Conservation (phyloP, 2,329 filamentous ascomycete genomes). For the Coleophoma crateriformis region DNA sequence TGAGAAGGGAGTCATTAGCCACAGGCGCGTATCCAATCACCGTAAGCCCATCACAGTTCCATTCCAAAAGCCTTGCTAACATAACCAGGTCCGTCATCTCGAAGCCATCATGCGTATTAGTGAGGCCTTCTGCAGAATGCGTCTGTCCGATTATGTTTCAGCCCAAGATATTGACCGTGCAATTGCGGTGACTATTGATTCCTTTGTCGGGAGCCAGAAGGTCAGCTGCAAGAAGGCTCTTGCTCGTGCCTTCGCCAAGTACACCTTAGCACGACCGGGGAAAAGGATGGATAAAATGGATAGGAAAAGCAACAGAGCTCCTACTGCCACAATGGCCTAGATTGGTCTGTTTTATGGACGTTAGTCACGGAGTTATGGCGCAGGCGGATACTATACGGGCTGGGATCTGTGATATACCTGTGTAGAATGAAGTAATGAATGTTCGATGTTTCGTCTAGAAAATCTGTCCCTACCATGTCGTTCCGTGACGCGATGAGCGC, state of each 20-base stretch:
- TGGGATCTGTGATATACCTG: too few species aligned
- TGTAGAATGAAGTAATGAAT: too few species aligned
- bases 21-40: conserved; percentile 98
- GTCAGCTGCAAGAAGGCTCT: conserved; percentile 96
- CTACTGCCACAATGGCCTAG: conserved; percentile 20
- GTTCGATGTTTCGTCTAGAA: too few species aligned
- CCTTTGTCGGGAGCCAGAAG: conserved; percentile 94
- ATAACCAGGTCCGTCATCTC: conserved; percentile 77
- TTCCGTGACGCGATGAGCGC: too few species aligned
- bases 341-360: conserved; percentile 1
- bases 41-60: conserved; percentile 47
- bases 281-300: conserved; percentile 18
- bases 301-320: conserved; percentile 13
- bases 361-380: neutral
- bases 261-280: conserved; percentile 49
- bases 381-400: too few species aligned
- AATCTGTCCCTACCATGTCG: too few species aligned
- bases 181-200: conserved; percentile 93
- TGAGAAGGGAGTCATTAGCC: conserved; percentile 86
- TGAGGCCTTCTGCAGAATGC: conserved; percentile 96
- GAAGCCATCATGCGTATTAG: conserved; percentile 96
- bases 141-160: conserved; percentile 91
- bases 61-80: conserved; percentile 5
- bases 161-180: conserved; percentile 90
- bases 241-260: conserved; percentile 92